phyloP scores from a whole-genome alignment of 108 stramenopile genomes.

The Cyclostephanos tholiformis region DNA sequence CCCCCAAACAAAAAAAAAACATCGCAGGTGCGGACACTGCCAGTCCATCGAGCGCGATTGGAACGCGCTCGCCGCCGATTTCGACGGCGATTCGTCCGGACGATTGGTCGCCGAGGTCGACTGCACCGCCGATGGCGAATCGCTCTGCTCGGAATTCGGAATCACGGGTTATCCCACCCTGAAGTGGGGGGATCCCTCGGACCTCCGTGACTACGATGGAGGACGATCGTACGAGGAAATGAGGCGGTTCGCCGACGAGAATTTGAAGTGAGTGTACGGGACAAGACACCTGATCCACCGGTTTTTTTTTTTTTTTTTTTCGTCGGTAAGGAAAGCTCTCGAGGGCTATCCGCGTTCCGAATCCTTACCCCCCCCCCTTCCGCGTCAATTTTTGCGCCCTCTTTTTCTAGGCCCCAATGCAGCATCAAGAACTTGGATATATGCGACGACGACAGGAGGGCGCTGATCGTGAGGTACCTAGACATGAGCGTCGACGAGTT shows the following conservation, averaged over 20 bases:
- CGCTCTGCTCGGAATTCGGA: too few relatives aligned
- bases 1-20: too few relatives aligned
- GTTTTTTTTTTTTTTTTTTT: background rate
- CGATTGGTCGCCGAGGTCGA: too few relatives aligned
- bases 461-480: conserved; percentile 50
- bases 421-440: conserved; percentile 56
- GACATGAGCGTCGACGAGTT: conserved; percentile 60
- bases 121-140: too few relatives aligned
- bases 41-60: too few relatives aligned
- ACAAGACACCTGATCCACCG: background rate
- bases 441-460: conserved; percentile 66
- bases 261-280: conserved; percentile 51
- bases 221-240: conserved; percentile 65
- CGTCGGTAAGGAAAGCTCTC: background rate
- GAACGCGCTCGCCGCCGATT: too few relatives aligned
- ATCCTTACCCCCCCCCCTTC: too few relatives aligned
- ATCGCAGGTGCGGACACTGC: too few relatives aligned
- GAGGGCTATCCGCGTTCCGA: background rate
- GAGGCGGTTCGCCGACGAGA: conserved; percentile 66
- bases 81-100: too few relatives aligned
- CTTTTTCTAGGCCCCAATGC: conserved; percentile 55
- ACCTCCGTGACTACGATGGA: conserved; percentile 77
- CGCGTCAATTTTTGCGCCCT: background rate
- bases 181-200: conserved; percentile 68
- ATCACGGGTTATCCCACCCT: conserved; percentile 88